Conservation (phyloP, 805 yeast species). For the Cyberlindnera bimundalis region DNA sequence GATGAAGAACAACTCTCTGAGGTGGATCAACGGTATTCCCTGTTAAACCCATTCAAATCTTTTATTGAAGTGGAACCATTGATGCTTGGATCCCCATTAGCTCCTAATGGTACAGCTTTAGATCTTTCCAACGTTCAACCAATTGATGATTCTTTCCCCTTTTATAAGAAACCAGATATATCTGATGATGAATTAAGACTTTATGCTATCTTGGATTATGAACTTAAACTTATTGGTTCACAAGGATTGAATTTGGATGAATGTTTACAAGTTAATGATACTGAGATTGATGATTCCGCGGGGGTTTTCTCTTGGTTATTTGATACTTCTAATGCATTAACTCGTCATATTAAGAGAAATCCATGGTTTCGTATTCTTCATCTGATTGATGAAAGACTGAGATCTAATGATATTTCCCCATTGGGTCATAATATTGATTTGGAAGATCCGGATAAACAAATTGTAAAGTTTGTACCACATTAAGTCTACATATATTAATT, state of each 20-base stretch:
- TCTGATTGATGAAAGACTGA: constrained; percentile 12
- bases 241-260: constrained; percentile 11
- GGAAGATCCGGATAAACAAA: constrained; percentile 1
- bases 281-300: constrained; percentile 8
- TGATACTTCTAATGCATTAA: constrained; percentile 8
- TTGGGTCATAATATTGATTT: neutral
- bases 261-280: constrained; percentile 14
- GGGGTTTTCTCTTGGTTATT: constrained; percentile 9
- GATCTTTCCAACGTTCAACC: constrained; percentile 22
- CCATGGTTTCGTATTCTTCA: constrained; percentile 23
- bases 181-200: constrained; percentile 23
- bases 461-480: constrained; percentile 6
- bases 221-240: constrained; percentile 15
- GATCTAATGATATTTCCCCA: neutral
- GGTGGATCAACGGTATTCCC: constrained; percentile 10
- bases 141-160: constrained; percentile 13
- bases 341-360: constrained; percentile 6
- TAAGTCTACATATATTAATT: neutral
- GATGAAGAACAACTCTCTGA: too few species aligned
- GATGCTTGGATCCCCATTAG: constrained; percentile 20
- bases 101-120: constrained; percentile 19
- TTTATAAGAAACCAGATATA: constrained; percentile 7
- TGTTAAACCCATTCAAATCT: constrained; percentile 16
- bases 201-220: constrained; percentile 22
- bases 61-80: constrained; percentile 23